Evolutionary conservation across 768 basidiomycete species (phyloP), one percentile per base, ranked within the genome.

Genomic region (Phylloporus sp.): DNA sequence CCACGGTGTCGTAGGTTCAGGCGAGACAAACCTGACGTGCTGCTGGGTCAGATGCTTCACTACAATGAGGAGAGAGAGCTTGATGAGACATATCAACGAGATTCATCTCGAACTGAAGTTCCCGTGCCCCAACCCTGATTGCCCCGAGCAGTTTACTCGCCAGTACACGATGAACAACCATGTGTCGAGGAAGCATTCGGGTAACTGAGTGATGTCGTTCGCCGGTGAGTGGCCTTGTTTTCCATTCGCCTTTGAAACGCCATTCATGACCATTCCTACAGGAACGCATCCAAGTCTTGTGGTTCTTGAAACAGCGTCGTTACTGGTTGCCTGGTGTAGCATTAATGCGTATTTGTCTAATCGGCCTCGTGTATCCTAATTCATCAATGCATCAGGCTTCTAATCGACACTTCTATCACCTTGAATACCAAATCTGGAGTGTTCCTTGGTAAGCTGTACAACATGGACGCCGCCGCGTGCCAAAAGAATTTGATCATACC

Each of bases 61-160:
- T 9, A 41, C 36, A 0, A 59, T 67, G 61, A 67, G 50, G 20
- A 65, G 42, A 32, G 63, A 65, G 46, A 63, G 65, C 18, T 22
- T 65, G 13, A 24, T 45, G 24, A 52, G 65, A 14, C 64, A 67
- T 15, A 37, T 65, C 15, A 53, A 53, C 21, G 64, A 65, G 32
- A 49, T 22, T 24, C 64, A 65, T 20, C 52, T 65, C 17, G 47
- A 49, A 38, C 29, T 38, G 21, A 56, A n/a, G 33, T 44, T 52
- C 24, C 0, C 7, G 4, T 66, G 63, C 40, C 36, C 50, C 7
- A 14, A 35, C 15, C 36, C 50, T 7, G 11, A 35, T 14, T 67
- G 64, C 24, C 3, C 21, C 5, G 57, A 58, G 14, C 39, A 28
- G 24, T 65, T 65, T 44, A 61, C 65, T 5, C 63, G 65, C 20